Evolutionary conservation across 352 stramenopile genomes (phyloP), one percentile per base, ranked within the genome.

Genomic region (Globisporangium okanoganense): DNA sequence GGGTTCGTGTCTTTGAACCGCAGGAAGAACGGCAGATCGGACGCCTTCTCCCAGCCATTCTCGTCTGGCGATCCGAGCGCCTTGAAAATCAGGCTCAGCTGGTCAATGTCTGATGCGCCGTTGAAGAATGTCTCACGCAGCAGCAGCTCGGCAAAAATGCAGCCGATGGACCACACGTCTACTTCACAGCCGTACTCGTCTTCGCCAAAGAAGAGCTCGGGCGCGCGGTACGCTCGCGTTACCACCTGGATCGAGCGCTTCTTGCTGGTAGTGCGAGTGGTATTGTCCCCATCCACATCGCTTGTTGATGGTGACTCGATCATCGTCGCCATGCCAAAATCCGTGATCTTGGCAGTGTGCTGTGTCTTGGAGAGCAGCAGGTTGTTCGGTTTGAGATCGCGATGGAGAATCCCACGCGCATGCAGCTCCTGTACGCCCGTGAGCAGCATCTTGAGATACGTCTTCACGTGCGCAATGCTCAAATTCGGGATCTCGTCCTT

Each of bases 351-450:
- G 48, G 76, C 79, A 12, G 71, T 62, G 13, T 66, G 53, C 31
- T 73, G 70, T 40, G 67, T 58, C 41, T 70, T 68, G 12, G 71
- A 79, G 43, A 93, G 64, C 55, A 94, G 63, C 35, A 92, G 54
- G 45, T 94, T 92, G 72, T 92, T 92, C 40, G 85, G 85, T 62
- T 94, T 94, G 29, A 94, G 60, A 48, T 94, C 85, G 24, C 85
- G 82, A 53, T 94, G 85, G 18, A 94, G 44, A 45, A 94, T 83
- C 14, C 74, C 59, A 3, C 73, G 69, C 7, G 53, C 35, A 45
- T 92, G 81, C 18, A 91, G 73, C 62, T 92, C 72, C 22, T 71
- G 41, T 20, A 94, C 79, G 25, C 79, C 83, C 16, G 65, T 54
- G 14, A 92, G 61, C 20, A 92, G 62, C 79, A 90, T 90, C 27